phyloP scores from a whole-genome alignment of 2,329 filamentous ascomycete genomes.

The Aureobasidium pullulans region DNA sequence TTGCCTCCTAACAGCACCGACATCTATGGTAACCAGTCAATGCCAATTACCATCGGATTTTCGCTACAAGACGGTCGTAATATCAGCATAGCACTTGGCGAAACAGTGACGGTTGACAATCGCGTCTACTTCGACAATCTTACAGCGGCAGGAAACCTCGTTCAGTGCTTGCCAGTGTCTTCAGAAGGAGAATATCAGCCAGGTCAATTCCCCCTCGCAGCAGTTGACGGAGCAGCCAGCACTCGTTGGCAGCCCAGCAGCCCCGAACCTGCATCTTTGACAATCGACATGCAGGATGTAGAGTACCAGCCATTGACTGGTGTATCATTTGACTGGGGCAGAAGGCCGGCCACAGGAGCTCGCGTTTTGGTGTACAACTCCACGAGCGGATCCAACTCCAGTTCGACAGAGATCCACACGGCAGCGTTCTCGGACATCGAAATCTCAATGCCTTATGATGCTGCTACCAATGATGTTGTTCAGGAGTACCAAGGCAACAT shows the following conservation, averaged over 20 bases:
- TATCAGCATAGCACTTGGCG: constrained; percentile 38
- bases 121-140: constrained; percentile 34
- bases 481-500: constrained; percentile 37
- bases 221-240: constrained; percentile 57
- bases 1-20: constrained; percentile 47
- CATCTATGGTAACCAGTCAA: constrained; percentile 46
- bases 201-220: constrained; percentile 62
- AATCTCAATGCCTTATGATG: constrained; percentile 37
- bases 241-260: constrained; percentile 59
- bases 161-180: constrained; percentile 52
- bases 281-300: constrained; percentile 42
- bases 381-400: constrained; percentile 25
- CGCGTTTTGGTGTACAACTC: constrained; percentile 49
- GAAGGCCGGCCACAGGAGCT: constrained; percentile 47
- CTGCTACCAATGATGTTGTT: constrained; percentile 29
- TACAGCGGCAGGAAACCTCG: constrained; percentile 46
- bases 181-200: constrained; percentile 45
- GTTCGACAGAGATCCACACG: constrained; percentile 18
- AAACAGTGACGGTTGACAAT: constrained; percentile 39
- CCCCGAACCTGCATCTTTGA: constrained; percentile 48
- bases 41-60: constrained; percentile 49
- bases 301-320: constrained; percentile 37
- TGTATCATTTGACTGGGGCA: constrained; percentile 55
- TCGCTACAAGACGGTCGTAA: constrained; percentile 32
- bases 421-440: constrained; percentile 24